Percentiles rank a stretch among this genome's conserved stretches.
These are phyloP conservation scores for Erodium texanum DNA, from an alignment of 441 rosid species.

Conservation along the genomic window DNA sequence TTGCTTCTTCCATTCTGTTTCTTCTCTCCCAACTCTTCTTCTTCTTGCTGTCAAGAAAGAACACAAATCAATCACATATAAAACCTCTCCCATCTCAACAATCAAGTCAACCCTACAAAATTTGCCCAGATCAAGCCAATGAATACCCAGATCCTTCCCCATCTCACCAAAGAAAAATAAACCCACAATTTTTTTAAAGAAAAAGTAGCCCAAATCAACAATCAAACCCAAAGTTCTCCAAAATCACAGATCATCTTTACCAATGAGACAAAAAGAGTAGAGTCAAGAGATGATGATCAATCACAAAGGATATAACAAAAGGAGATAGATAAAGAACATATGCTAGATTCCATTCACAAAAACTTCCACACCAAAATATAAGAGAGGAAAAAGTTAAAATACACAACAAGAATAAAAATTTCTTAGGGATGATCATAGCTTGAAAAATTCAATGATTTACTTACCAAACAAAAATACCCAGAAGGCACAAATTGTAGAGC, in stretches of 20 bases:
- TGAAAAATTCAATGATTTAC: neutral
- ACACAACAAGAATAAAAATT: too few relatives aligned
- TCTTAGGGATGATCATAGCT: too few relatives aligned
- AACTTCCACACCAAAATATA: neutral
- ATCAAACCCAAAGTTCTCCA: neutral
- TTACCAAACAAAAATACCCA: slow-evolving; percentile 3
- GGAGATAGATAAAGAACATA: neutral
- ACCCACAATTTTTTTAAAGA: too few relatives aligned
- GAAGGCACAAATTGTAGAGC: neutral
- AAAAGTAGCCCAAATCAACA: too few relatives aligned
- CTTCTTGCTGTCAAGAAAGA: slow-evolving; percentile 23
- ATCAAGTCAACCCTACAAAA: neutral
- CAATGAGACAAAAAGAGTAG: too few relatives aligned
- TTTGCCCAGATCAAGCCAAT: neutral
- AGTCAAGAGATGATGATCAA: too few relatives aligned
- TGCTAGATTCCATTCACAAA: neutral
- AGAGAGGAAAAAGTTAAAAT: too few relatives aligned
- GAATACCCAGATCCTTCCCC: neutral
- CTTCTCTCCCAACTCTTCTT: slow-evolving; percentile 11
- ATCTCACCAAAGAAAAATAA: neutral
- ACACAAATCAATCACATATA: slow-evolving; percentile 14
- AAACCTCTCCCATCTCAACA: slow-evolving; percentile 9
- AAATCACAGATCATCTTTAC: neutral
- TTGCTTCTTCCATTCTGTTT: slow-evolving; percentile 43
- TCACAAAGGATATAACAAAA: neutral